Conservation (phyloP, 2,329 filamentous ascomycete species). For the Stromatinia cepivora region DNA sequence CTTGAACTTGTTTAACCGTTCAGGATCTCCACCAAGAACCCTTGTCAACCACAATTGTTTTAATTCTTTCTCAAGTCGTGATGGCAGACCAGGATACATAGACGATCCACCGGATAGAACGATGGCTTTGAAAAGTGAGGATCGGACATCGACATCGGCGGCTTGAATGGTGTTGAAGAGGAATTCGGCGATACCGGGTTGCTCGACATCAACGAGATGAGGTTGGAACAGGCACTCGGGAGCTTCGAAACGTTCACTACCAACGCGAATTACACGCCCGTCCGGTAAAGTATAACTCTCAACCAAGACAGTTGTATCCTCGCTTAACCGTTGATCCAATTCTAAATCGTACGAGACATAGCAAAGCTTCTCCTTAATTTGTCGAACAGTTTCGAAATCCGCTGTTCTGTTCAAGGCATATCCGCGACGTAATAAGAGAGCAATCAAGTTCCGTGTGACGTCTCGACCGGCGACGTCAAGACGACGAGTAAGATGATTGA, state of each 20-base stretch:
- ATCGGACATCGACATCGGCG: slow-evolving; percentile 91
- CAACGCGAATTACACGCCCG: slow-evolving; percentile 91
- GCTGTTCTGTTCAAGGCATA: slow-evolving; percentile 98
- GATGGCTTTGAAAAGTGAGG: slow-evolving; percentile 94
- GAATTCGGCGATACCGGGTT: slow-evolving; percentile 94
- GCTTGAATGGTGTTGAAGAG: slow-evolving; percentile 98
- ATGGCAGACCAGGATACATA: slow-evolving; percentile 98
- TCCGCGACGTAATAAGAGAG: slow-evolving; percentile 85
- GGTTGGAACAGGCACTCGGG: slow-evolving; percentile 98
- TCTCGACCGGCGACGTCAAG: slow-evolving; percentile 95
- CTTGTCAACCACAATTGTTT: slow-evolving; percentile 98
- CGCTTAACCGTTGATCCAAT: slow-evolving; percentile 90
- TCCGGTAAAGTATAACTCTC: slow-evolving; percentile 98
- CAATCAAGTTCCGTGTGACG: slow-evolving; percentile 97
- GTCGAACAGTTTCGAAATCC: slow-evolving; percentile 97
- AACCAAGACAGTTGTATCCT: slow-evolving; percentile 95
- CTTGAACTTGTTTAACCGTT: slow-evolving; percentile 98
- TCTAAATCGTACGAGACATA: slow-evolving; percentile 98
- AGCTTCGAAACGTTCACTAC: slow-evolving; percentile 95
- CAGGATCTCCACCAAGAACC: slow-evolving; percentile 86
- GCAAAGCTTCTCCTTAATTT: slow-evolving; percentile 99
- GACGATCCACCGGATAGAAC: slow-evolving; percentile 94
- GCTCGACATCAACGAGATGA: slow-evolving; percentile 95
- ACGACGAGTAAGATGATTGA: slow-evolving; percentile 92
- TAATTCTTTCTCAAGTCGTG: slow-evolving; percentile 93